Evolutionary conservation across 805 yeast species (phyloP).

Genomic region (Monosporozyma servazzii): DNA sequence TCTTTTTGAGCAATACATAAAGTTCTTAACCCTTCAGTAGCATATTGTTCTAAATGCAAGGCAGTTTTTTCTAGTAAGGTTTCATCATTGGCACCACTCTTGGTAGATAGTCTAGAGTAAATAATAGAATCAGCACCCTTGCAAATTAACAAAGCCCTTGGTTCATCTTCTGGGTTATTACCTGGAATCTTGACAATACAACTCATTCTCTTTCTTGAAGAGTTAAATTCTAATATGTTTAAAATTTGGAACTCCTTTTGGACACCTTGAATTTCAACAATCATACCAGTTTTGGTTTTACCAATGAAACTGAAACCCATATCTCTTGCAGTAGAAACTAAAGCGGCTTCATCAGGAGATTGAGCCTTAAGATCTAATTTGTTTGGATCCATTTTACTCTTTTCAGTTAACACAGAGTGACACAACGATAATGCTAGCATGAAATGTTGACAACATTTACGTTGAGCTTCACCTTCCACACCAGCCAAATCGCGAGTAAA

Average conservation of each 20-base stretch:
- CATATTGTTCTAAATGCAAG: conserved; percentile 63
- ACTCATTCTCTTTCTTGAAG: conserved; percentile 84
- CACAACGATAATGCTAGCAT: conserved; percentile 70
- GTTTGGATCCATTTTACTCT: conserved; percentile 49
- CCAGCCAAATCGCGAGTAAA: conserved; percentile 57
- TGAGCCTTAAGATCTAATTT: conserved; percentile 60
- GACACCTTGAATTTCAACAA: conserved; percentile 61
- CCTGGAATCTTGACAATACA: conserved; percentile 64
- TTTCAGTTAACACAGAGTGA: conserved; percentile 68
- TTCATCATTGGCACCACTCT: conserved; percentile 33
- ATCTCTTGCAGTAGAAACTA: conserved; percentile 73
- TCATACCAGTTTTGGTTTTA: conserved; percentile 58
- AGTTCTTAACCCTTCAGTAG: conserved; percentile 77
- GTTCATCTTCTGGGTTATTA: conserved; percentile 35
- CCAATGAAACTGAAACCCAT: conserved; percentile 60
- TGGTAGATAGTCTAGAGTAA: conserved; percentile 49
- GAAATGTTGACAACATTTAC: conserved; percentile 57
- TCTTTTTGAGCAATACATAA: conserved; percentile 70
- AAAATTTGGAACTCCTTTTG: conserved; percentile 62
- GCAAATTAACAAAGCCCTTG: conserved; percentile 59
- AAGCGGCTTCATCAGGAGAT: conserved; percentile 82
- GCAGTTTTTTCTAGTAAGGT: conserved; percentile 54
- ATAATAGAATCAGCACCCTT: conserved; percentile 83
- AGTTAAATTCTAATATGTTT: conserved; percentile 68
- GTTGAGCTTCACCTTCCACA: conserved; percentile 36